Evolutionary conservation across 2,329 filamentous ascomycete genomes (phyloP), one percentile per base, ranked within the genome.

Genomic region (Pleurostoma richardsiae): DNA sequence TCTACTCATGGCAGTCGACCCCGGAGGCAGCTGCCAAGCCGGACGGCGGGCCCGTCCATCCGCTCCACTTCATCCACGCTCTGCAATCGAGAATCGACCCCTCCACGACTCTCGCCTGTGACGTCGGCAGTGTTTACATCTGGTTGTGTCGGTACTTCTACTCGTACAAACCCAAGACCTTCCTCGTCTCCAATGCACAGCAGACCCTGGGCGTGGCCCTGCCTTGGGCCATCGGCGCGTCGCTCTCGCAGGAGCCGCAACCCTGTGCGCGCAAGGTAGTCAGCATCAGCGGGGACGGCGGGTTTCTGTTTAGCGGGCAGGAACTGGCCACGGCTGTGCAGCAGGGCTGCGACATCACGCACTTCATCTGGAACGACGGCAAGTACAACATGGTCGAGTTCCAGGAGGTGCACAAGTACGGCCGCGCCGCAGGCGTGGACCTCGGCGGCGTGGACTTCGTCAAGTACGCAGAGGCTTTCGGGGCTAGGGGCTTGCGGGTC

Each of bases 331-430:
- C 72, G 0, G 71, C 72, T 4, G 70, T 74, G 11, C 63, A 66
- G 51, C 70, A 74, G 42, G 61, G 64, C 6, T 74, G 71, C 56
- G 65, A 74, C 47, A 72, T 75, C 53, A 73, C 72, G 19, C 72
- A 75, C 52, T 74, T 75, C 50, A 63, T 74, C 51, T 74, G 71
- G 70, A 75, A 75, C 54, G 72, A 75, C 51, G 67, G 67, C 40
- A 65, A 64, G 30, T 75, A 70, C 57, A 74, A 75, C 54, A 75
- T 75, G 72, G 70, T 75, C 4, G 67, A 74, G 58, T 75, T 75
- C 54, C 72, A 75, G 52, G 72, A 74, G 57, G 69, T 71, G 47
- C 65, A 70, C 57, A 75, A 74, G 57, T 74, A 74, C 53, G 71
- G 71, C 3, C 62, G 72, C 29, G 66, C 60, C 29, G 61, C 61